These are phyloP conservation scores for Cordyceps militaris DNA, from an alignment of 2,329 filamentous ascomycete genomes.

Conservation along the genomic window DNA sequence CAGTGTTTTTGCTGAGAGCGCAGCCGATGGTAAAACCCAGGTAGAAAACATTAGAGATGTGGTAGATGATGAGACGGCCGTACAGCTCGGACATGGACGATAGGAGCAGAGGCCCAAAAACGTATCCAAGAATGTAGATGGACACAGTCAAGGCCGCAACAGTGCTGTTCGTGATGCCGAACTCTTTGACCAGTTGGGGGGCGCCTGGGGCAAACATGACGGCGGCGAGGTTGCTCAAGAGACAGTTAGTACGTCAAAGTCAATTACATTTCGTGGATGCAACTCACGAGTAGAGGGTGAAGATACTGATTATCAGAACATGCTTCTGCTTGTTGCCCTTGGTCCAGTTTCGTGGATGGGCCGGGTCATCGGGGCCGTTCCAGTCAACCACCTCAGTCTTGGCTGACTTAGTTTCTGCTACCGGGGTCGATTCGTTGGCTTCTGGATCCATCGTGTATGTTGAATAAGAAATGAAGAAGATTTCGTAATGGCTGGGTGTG, in stretches of 20 bases:
- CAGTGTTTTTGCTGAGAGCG: slow-evolving; percentile 52
- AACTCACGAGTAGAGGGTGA: slow-evolving; percentile 26
- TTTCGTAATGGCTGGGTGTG: too few relatives aligned
- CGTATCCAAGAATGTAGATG: slow-evolving; percentile 4
- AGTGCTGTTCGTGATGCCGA: slow-evolving; percentile 14
- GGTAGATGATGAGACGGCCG: slow-evolving; percentile 19
- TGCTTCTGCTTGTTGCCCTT: slow-evolving; percentile 35
- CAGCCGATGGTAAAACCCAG: slow-evolving; percentile 42
- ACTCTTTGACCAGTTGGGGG: slow-evolving; percentile 13
- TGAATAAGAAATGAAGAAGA: background rate
- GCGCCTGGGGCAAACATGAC: slow-evolving; percentile 15
- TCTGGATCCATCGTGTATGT: background rate
- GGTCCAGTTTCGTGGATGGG: slow-evolving; percentile 61
- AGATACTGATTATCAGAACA: slow-evolving; percentile 38
- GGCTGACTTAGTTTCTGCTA: background rate
- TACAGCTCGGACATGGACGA: background rate
- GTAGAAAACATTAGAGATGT: slow-evolving; percentile 40
- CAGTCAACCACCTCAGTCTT: slow-evolving; percentile 47
- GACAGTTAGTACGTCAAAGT: too few relatives aligned
- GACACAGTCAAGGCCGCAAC: background rate
- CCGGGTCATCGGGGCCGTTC: slow-evolving; percentile 45
- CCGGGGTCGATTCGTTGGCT: background rate
- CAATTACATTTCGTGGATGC: background rate
- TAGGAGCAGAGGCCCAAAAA: background rate
- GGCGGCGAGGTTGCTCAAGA: too few relatives aligned